Evolutionary conservation across 495 filamentous ascomycete species (phyloP), one percentile per base, ranked within the genome.

Genomic region (Penicillium herquei): DNA sequence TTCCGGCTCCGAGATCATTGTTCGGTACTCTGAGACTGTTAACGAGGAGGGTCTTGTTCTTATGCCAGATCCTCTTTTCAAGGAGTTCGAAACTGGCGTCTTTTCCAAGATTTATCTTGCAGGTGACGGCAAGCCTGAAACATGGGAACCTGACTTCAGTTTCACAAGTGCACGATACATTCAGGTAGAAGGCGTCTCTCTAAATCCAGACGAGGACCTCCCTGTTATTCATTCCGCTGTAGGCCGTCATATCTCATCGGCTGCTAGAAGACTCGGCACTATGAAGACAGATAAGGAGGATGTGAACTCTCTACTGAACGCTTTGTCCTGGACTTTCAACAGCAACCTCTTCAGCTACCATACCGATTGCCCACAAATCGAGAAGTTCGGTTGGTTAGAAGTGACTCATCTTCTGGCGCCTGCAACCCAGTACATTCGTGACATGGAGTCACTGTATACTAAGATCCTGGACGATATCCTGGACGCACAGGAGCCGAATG

Each of bases 341-440:
- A 64, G 60, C n/a, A 69, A 69, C 43, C 43, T 69, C 9, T 69
- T 69, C 52, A 69, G 66, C 39, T 69, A 69, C 44, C 66, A 69
- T 44, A 69, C 66, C 14, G 66, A 69, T 46, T 69, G 66, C 42
- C 66, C 66, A 10, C 66, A 69, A 51, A 69, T 69, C 33, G 66
- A 69, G 53, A 69, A 69, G 30, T 69, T 69, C 39, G 66, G 66
- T 9, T 69, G 66, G 66, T 52, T 69, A 10, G 66, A 69, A 49
- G 66, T 69, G 32, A 69, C 66, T 0, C 60, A 61, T 18, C 51
- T 69, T 2, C 66, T 69, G 4, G 63, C 63, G 37, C 66, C 66
- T 62, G 66, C 66, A 1, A 69, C 66, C 6, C 66, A 69, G 40
- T 69, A 69, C 17, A 59, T 64, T 18, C 63, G 66, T 31, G 66